These are phyloP conservation scores for Styphnolobium japonicum DNA, from an alignment of 306 rosid species.

Conservation along the genomic window DNA sequence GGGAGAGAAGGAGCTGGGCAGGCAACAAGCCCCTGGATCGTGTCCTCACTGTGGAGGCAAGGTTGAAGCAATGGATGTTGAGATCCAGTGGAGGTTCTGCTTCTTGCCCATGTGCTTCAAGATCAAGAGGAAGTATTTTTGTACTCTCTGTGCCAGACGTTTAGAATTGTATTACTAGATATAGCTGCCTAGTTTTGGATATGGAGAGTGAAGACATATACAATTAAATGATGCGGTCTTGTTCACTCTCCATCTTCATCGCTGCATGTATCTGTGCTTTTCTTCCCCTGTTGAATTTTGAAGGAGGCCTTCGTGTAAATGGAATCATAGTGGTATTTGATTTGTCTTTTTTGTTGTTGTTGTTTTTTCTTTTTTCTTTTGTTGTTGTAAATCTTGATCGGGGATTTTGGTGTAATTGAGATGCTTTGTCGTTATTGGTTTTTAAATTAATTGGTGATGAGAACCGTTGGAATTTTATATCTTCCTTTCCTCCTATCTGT, in stretches of 20 bases:
- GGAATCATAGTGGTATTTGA: background rate
- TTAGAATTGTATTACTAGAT: slow-evolving; percentile 39
- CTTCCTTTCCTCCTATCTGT: background rate
- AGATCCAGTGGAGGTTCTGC: slow-evolving; percentile 59
- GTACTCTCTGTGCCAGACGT: slow-evolving; percentile 67
- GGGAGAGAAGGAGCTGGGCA: slow-evolving; percentile 68
- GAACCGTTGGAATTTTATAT: background rate
- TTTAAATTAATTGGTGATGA: background rate
- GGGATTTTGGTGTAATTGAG: background rate
- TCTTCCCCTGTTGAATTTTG: background rate
- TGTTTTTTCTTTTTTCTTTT: background rate
- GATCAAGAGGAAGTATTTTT: slow-evolving; percentile 66
- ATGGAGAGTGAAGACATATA: background rate
- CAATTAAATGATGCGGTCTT: background rate
- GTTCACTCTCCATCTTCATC: background rate
- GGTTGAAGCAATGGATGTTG: slow-evolving; percentile 80
- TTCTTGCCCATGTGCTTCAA: slow-evolving; percentile 79
- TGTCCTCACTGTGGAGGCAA: slow-evolving; percentile 83
- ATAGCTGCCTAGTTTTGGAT: background rate
- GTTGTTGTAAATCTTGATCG: background rate
- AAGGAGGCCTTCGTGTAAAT: background rate
- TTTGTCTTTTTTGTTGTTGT: background rate
- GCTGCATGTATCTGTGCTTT: background rate
- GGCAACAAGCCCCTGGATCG: slow-evolving; percentile 70
- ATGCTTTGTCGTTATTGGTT: background rate